Percentiles rank a stretch among this genome's conserved stretches.
These are phyloP conservation scores for Penicillium sp. DNA, from an alignment of 2,329 filamentous ascomycete species.

Conservation along the genomic window DNA sequence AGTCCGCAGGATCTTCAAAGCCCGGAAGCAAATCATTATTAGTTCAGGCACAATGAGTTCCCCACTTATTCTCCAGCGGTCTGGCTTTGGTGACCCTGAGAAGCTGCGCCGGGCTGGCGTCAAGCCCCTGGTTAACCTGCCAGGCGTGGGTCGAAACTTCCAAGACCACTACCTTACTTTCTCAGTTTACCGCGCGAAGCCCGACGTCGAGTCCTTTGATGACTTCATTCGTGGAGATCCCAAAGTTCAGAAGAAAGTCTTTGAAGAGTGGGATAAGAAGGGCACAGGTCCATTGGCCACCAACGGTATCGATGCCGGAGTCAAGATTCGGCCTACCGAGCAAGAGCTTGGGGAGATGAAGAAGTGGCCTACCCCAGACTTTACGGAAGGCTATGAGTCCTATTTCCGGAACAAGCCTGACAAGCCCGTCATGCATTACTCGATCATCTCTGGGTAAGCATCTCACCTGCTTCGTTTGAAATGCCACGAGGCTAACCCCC, in stretches of 20 bases:
- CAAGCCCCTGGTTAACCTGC: conserved; percentile 68
- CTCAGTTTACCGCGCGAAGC: conserved; percentile 69
- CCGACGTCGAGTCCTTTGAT: conserved; percentile 74
- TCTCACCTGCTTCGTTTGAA: background rate
- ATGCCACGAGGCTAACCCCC: conserved; percentile 9
- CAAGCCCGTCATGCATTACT: conserved; percentile 86
- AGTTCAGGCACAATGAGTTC: conserved; percentile 72
- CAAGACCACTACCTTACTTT: conserved; percentile 75
- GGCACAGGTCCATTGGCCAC: conserved; percentile 75
- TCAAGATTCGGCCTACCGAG: conserved; percentile 71
- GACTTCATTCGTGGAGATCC: conserved; percentile 75
- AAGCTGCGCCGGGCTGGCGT: conserved; percentile 69
- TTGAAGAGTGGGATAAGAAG: conserved; percentile 74
- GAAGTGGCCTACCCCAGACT: conserved; percentile 71
- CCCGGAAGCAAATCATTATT: conserved; percentile 72
- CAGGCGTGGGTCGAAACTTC: conserved; percentile 74
- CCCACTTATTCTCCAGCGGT: conserved; percentile 72
- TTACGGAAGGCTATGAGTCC: conserved; percentile 68
- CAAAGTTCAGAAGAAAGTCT: conserved; percentile 70
- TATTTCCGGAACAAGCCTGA: conserved; percentile 84
- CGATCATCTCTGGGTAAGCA: conserved; percentile 63
- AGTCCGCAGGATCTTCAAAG: conserved; percentile 60
- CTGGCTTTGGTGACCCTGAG: conserved; percentile 70
- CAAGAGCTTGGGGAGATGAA: conserved; percentile 69
- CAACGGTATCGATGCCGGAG: conserved; percentile 77